Percentiles rank a stretch among this genome's conserved stretches.
Evolutionary conservation across 106 monocot species (phyloP).

Genomic region (Allium cepa): DNA sequence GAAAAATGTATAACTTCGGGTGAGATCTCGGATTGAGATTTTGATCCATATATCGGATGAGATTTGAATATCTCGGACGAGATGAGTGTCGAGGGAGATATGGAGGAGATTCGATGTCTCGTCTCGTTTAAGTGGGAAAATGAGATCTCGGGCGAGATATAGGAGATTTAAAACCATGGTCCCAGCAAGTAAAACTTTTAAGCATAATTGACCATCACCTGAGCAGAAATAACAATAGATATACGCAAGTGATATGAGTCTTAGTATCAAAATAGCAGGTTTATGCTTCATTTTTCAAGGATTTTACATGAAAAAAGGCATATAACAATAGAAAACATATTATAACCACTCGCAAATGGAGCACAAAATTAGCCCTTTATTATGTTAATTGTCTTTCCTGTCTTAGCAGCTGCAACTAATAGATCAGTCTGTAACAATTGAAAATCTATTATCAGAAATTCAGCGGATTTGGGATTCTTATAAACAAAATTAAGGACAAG

Average conservation of each 20-base stretch:
- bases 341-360: conserved; percentile 63
- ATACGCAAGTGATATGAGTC: background rate
- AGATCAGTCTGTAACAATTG: conserved; percentile 72
- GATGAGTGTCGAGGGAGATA: too few relatives aligned
- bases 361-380: conserved; percentile 99
- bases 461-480: too few relatives aligned
- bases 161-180: too few relatives aligned
- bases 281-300: background rate
- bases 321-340: background rate
- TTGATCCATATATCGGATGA: too few relatives aligned
- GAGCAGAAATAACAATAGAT: conserved; percentile 1
- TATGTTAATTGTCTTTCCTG: conserved; percentile 90
- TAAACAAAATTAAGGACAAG: too few relatives aligned
- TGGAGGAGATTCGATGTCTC: too few relatives aligned
- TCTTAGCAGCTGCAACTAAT: conserved; percentile 91
- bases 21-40: too few relatives aligned
- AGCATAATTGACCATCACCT: conserved; percentile 90
- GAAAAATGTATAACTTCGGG: too few relatives aligned
- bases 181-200: conserved; percentile 81
- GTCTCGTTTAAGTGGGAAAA: too few relatives aligned
- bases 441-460: background rate
- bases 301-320: background rate
- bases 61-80: too few relatives aligned
- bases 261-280: too few relatives aligned
- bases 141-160: too few relatives aligned